Conservation (phyloP, 805 yeast species). For the Candida maltosa region DNA sequence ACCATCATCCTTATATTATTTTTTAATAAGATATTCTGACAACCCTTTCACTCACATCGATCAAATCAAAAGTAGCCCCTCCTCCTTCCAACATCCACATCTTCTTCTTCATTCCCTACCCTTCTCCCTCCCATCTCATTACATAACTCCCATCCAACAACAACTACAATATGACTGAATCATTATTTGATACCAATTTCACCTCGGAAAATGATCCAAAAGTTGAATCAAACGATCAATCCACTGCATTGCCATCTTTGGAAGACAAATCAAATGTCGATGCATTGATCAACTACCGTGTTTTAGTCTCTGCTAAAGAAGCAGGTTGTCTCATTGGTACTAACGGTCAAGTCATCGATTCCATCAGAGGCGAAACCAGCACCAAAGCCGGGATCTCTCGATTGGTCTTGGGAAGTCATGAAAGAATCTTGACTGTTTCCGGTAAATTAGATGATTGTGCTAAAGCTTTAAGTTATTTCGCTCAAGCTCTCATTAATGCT, state of each 20-base stretch:
- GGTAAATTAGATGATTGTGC: conserved; percentile 72
- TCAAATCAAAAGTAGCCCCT: too few species aligned
- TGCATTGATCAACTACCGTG: conserved; percentile 41
- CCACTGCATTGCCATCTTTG: conserved; percentile 24
- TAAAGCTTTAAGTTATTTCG: conserved; percentile 65
- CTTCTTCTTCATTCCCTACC: too few species aligned
- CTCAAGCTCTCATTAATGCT: conserved; percentile 56
- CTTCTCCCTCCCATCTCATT: too few species aligned
- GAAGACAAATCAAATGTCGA: conserved; percentile 22
- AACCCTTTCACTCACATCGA: too few species aligned
- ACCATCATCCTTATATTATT: too few species aligned
- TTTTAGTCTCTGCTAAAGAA: conserved; percentile 78
- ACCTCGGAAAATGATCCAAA: conserved; percentile 10
- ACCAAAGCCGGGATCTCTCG: conserved; percentile 87
- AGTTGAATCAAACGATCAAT: conserved; percentile 6
- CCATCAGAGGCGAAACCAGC: conserved; percentile 67
- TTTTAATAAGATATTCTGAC: too few species aligned
- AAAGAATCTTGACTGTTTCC: conserved; percentile 74
- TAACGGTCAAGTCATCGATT: conserved; percentile 74
- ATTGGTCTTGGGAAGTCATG: conserved; percentile 75
- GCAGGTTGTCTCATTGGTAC: conserved; percentile 90
- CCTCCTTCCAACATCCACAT: too few species aligned
- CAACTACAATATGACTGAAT: conserved; percentile 26
- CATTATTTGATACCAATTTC: conserved; percentile 32
- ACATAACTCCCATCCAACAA: background rate